Evolutionary conservation across 805 yeast species (phyloP).

Genomic region (Debaryomyces tyrocola): DNA sequence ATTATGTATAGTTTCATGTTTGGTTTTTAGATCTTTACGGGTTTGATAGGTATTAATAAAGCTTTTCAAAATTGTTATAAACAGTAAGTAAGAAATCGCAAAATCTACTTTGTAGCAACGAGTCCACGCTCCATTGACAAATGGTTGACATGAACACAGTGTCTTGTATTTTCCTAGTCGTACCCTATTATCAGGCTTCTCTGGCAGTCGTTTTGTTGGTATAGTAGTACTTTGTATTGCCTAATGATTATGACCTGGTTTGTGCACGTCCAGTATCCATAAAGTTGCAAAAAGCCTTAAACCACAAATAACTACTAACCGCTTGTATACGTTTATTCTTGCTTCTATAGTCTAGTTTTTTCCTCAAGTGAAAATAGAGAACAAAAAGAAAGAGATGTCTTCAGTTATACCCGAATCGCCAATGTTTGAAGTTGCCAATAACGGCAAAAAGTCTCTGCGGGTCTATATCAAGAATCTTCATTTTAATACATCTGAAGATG

Average conservation of each 20-base stretch:
- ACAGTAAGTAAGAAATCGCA: neutral
- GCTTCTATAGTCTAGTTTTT: too few species aligned
- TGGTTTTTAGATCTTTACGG: conserved; percentile 10
- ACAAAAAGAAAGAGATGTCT: neutral
- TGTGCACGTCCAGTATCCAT: too few species aligned
- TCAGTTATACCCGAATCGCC: neutral
- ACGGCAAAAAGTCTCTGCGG: conserved; percentile 21
- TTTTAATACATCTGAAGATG: conserved; percentile 52
- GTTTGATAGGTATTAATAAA: conserved; percentile 15
- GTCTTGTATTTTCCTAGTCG: too few species aligned
- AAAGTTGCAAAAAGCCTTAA: neutral
- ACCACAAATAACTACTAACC: neutral
- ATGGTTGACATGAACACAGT: too few species aligned
- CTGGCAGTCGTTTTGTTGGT: too few species aligned
- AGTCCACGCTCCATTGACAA: too few species aligned
- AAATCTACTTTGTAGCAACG: too few species aligned
- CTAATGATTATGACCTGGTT: too few species aligned
- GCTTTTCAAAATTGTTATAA: conserved; percentile 7
- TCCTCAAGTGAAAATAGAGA: neutral
- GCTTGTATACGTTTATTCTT: neutral
- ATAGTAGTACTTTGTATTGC: too few species aligned
- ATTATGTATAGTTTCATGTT: conserved; percentile 17
- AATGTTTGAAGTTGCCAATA: conserved; percentile 1
- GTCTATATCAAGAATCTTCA: conserved; percentile 57
- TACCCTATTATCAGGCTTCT: too few species aligned